Evolutionary conservation across 371 early-diverging fungal species (phyloP), one percentile per base, ranked within the genome.

Genomic region (Mucor circinelloides): DNA sequence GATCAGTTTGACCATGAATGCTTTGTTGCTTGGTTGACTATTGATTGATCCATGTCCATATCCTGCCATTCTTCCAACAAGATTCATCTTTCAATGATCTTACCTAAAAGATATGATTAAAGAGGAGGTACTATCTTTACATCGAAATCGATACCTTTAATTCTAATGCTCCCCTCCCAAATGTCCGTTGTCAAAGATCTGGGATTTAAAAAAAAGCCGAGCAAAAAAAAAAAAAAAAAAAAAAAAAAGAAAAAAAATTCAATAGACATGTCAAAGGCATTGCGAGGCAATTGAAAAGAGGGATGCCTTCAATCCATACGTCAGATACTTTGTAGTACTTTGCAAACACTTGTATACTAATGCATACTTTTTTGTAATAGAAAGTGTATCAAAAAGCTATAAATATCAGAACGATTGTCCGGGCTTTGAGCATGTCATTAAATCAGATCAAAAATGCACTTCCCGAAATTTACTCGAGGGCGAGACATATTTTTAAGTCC

Each of bases 71-170:
- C 56, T 42, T 56, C n/a, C 8, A 25, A 32, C 38, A 25, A 48
- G 7, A 25, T 40, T 48, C 42, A 42, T 42, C 42, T 42, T 42
- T 40, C 32, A 57, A 30, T 30, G 30, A 42, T 40, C 67, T 69
- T 69, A 69, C 69, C 69, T 69, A 64, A 59, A 69, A 63, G 63
- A 63, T 69, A 69, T 63, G 64, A 63, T 69, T 69, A 69, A 69
- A 69, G 69, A 69, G 69, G 59, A 63, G 64, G 69, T 60, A 31
- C 40, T 54, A 60, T n/a, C 27, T 27, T 48, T 36, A 25, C 40
- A 28, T 34, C 21, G 21, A 57, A 27, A 21, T 56, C 42, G 25
- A 59, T 23, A 48, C 23, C 48, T 48, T 48, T 48, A 48, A 48
- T 48, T 48, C 48, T 48, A 48, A 48, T 48, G 48, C 23, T 48